These are phyloP conservation scores for Tetrahymena elliotti DNA, from an alignment of 73 alveolate species.

Conservation along the genomic window DNA sequence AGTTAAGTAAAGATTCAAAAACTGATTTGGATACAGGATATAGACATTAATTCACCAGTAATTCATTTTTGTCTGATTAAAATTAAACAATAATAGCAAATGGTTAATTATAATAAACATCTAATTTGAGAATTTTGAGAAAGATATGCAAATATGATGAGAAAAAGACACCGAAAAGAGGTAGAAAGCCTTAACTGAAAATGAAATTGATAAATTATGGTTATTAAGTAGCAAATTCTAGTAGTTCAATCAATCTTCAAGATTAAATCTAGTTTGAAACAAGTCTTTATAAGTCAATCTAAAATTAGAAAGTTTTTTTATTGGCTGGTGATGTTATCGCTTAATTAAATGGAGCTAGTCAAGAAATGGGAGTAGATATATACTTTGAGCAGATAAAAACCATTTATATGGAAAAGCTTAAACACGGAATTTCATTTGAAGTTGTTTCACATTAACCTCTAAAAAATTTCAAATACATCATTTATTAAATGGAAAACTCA, in stretches of 20 bases:
- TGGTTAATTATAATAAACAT: no score
- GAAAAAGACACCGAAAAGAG: background rate
- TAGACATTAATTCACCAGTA: no score
- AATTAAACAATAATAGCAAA: no score
- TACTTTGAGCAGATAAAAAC: background rate
- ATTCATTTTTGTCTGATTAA: no score
- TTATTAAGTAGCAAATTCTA: background rate
- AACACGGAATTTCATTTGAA: background rate
- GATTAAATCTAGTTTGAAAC: background rate
- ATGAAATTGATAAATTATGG: background rate
- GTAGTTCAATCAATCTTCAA: background rate
- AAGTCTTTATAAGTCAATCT: background rate
- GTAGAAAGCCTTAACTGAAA: background rate
- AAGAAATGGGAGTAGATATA: background rate
- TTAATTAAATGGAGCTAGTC: background rate
- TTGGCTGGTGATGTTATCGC: background rate
- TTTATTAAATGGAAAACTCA: background rate
- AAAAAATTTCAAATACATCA: background rate
- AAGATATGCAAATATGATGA: background rate
- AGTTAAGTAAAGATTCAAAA: no score
- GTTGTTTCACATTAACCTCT: background rate
- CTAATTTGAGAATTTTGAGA: background rate
- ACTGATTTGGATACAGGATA: no score
- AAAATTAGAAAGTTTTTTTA: background rate
- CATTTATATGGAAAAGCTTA: background rate